Evolutionary conservation across 2,329 filamentous ascomycete species (phyloP).

Genomic region (Sphaerulina populicola): DNA sequence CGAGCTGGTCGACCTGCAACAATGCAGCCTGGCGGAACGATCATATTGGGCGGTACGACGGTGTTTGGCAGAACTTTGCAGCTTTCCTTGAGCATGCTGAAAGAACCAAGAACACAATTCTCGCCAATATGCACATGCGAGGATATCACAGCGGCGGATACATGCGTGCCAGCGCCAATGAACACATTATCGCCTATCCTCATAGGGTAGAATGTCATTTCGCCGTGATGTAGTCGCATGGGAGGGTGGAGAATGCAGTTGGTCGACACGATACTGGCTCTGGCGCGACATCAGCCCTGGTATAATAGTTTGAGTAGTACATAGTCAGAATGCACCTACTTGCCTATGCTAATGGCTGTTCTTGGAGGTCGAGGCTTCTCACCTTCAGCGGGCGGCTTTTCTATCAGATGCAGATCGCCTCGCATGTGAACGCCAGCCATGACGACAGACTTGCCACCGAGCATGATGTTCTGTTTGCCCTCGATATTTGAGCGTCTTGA

Average conservation of each 20-base stretch:
- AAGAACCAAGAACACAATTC: conserved; percentile 69
- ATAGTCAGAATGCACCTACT: conserved; percentile 12
- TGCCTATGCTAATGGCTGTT: conserved; percentile 70
- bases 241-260: conserved; percentile 75
- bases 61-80: conserved; percentile 78
- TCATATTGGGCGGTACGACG: conserved; percentile 78
- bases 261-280: conserved; percentile 80
- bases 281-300: conserved; percentile 22
- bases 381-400: conserved; percentile 27
- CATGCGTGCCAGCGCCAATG: conserved; percentile 57
- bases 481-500: conserved; percentile 84
- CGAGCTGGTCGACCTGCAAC: conserved; percentile 76
- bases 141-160: conserved; percentile 76
- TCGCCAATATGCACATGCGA: conserved; percentile 79
- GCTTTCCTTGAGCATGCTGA: conserved; percentile 89
- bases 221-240: conserved; percentile 68
- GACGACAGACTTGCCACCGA: conserved; percentile 88
- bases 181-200: conserved; percentile 94
- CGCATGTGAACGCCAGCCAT: conserved; percentile 91
- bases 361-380: conserved; percentile 22
- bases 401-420: conserved; percentile 62
- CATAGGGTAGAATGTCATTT: conserved; percentile 72
- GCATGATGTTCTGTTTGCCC: conserved; percentile 94
- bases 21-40: conserved; percentile 83
- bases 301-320: not conserved